Conservation (phyloP, 169 alveolate genomes). For the Plasmodium vinckei region DNA sequence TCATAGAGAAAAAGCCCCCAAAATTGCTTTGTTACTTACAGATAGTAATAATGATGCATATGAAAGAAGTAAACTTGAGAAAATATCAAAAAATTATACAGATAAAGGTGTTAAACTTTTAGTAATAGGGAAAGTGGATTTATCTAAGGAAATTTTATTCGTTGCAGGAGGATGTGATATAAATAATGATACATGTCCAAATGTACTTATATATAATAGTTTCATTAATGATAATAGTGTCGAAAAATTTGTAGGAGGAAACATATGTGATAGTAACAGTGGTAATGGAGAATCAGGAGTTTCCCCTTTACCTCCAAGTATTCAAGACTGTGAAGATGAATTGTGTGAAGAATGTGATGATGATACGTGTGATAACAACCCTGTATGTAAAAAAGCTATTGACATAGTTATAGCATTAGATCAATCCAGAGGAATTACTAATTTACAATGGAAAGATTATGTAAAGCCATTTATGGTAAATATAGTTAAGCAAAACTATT, state of each 20-base stretch:
- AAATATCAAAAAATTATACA: conserved; percentile 22
- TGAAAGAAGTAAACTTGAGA: conserved; percentile 19
- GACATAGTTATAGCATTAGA: conserved; percentile 66
- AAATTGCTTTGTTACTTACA: conserved; percentile 42
- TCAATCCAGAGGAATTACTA: conserved; percentile 52
- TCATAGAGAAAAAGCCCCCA: conserved; percentile 54
- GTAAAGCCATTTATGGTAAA: conserved; percentile 32
- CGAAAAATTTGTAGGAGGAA: conserved; percentile 17
- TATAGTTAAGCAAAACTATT: conserved; percentile 49
- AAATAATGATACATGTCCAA: conserved; percentile 18
- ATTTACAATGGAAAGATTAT: conserved; percentile 51
- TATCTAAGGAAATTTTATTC: conserved; percentile 15
- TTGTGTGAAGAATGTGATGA: conserved; percentile 61
- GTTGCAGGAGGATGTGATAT: conserved; percentile 51
- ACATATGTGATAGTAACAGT: conserved; percentile 4
- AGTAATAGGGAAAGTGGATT: conserved; percentile 20
- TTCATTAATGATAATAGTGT: conserved; percentile 15
- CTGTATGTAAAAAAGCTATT: conserved; percentile 46
- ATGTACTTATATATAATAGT: conserved; percentile 24
- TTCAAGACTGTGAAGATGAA: conserved; percentile 30
- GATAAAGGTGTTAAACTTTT: conserved; percentile 36
- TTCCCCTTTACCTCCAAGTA: conserved; percentile 15
- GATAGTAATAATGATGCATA: conserved; percentile 51
- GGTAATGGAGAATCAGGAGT: background rate
- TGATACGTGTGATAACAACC: conserved; percentile 46